Percentiles rank a stretch among this genome's conserved stretches.
Evolutionary conservation across 192 early-diverging fungal genomes (phyloP).

Genomic region (Backusella australiensis): DNA sequence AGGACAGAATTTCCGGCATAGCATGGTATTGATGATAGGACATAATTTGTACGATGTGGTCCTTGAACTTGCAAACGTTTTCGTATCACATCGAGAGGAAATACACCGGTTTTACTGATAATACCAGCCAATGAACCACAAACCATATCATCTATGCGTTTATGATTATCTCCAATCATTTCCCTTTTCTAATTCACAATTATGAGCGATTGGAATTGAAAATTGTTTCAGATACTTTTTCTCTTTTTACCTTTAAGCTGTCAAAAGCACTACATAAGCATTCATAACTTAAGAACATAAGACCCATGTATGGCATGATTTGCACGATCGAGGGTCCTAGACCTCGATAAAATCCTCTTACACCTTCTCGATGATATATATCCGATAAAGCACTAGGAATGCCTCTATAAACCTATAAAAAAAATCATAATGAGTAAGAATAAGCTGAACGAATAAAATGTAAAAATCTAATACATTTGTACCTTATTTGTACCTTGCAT

Average conservation of each 20-base stretch:
- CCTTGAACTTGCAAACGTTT: constrained; percentile 72
- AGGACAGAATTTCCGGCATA: constrained; percentile 48
- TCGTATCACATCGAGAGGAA: constrained; percentile 89
- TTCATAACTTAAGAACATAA: constrained; percentile 84
- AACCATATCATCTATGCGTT: constrained; percentile 62
- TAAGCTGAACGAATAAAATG: neutral
- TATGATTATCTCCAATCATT: constrained; percentile 17
- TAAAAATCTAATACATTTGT: constrained; percentile 1
- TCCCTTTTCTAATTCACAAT: constrained; percentile 17
- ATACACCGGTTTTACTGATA: constrained; percentile 80
- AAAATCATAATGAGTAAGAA: neutral
- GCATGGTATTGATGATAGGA: constrained; percentile 8
- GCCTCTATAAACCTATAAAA: constrained; percentile 57
- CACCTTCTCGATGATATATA: constrained; percentile 73
- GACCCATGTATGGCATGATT: constrained; percentile 95
- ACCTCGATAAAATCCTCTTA: constrained; percentile 85
- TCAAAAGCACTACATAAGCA: constrained; percentile 46
- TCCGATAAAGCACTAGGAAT: constrained; percentile 61
- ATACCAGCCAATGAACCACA: constrained; percentile 81
- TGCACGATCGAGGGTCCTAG: constrained; percentile 77
- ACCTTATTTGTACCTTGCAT: constrained; percentile 67
- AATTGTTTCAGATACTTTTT: neutral
- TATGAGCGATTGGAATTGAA: neutral
- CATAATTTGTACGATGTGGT: constrained; percentile 36
- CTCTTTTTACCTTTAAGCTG: constrained; percentile 36